These are phyloP conservation scores for Mrakiaceae sp. DNA, from an alignment of 1,284 basidiomycete genomes.

Conservation along the genomic window DNA sequence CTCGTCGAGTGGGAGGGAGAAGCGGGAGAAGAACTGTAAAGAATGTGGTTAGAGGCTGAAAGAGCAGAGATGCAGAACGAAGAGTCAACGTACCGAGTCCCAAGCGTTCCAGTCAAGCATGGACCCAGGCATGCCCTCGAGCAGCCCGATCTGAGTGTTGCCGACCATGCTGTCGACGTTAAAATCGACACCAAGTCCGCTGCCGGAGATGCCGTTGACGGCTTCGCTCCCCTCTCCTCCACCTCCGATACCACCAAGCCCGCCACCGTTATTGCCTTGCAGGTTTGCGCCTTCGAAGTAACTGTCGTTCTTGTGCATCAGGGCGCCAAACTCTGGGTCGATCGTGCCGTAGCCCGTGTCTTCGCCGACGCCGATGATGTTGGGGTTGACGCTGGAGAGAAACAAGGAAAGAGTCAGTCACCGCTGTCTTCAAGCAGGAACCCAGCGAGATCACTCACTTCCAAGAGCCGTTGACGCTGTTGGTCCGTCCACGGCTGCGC, in stretches of 20 bases:
- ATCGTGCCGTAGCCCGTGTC: too few species aligned
- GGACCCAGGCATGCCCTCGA: neutral
- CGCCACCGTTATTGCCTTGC: neutral
- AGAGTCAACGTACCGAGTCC: neutral
- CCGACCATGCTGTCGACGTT: neutral
- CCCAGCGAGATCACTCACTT: too few species aligned
- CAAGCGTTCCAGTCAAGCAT: slow-evolving; percentile 4
- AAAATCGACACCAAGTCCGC: too few species aligned
- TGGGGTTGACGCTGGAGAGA: too few species aligned
- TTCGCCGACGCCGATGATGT: too few species aligned
- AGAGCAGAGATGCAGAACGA: neutral
- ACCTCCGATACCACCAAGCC: neutral
- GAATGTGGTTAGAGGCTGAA: neutral
- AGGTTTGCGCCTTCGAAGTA: neutral
- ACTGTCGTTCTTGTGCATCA: neutral
- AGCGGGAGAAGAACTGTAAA: slow-evolving; percentile 9
- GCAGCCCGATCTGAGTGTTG: neutral
- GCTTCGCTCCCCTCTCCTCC: neutral
- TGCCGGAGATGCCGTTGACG: too few species aligned
- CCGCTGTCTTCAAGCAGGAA: too few species aligned
- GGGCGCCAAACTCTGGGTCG: neutral
- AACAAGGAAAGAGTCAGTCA: too few species aligned
- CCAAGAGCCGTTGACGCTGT: neutral
- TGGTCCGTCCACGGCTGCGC: neutral
- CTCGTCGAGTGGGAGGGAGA: neutral